Conservation (phyloP, 805 yeast genomes). For the Saccharomycopsis babjevae region DNA sequence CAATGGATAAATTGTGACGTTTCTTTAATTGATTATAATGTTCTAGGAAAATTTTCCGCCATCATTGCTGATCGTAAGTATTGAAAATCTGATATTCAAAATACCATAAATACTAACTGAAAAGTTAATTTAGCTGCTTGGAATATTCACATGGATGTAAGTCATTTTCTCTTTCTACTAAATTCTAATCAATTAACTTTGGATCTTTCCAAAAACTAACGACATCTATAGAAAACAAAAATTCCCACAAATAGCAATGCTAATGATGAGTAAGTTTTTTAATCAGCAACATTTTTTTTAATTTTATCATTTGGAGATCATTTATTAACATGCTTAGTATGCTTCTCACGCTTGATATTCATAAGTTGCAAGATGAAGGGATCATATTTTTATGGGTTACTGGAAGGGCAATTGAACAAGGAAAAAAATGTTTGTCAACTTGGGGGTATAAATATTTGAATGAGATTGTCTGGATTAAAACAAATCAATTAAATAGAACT, state of each 20-base stretch:
- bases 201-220: not conserved
- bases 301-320: not conserved
- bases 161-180: not conserved
- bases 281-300: not conserved
- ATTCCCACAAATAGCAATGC: not conserved
- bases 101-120: not conserved
- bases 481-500: conserved; percentile 78
- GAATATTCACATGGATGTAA: conserved; percentile 81
- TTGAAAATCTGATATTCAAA: not conserved
- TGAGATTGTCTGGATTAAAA: conserved; percentile 84
- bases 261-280: conserved; percentile 3
- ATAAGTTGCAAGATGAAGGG: conserved; percentile 67
- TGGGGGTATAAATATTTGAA: conserved; percentile 81
- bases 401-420: conserved; percentile 84
- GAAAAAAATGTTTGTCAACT: conserved; percentile 58
- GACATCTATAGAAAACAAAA: not conserved
- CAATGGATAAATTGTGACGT: conserved; percentile 90
- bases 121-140: conserved; percentile 52
- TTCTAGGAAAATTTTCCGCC: conserved; percentile 72
- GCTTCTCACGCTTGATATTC: not conserved
- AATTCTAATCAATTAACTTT: not conserved
- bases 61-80: conserved; percentile 64
- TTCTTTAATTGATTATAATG: conserved; percentile 54
- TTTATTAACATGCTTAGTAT: not conserved
- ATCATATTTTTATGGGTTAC: conserved; percentile 86